phyloP scores from a whole-genome alignment of 1,284 basidiomycete genomes.

The Cutaneotrichosporon sp. region DNA sequence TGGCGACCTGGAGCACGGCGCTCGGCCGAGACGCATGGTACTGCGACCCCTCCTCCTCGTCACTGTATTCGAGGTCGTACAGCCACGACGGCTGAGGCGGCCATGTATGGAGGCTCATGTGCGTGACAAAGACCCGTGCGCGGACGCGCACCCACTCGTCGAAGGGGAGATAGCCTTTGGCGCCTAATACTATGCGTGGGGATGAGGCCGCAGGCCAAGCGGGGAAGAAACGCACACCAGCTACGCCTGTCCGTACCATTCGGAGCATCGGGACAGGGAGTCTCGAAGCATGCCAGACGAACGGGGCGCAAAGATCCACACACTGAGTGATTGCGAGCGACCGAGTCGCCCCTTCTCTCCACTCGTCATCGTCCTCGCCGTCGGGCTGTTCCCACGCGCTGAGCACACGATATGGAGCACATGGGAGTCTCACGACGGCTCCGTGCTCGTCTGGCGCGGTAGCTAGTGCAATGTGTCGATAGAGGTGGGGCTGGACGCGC shows the following conservation, averaged over 20 bases:
- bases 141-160: not conserved
- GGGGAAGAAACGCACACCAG: not conserved
- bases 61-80: conserved; percentile 10
- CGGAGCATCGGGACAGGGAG: not conserved
- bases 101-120: conserved; percentile 6
- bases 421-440: not conserved
- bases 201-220: not conserved
- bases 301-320: not conserved
- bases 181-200: not conserved
- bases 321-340: not conserved
- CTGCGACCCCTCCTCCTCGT: conserved; percentile 5
- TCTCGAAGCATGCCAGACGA: not conserved
- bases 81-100: conserved; percentile 5
- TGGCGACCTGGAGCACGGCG: conserved; percentile 5
- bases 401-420: conserved; percentile 1
- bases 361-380: not conserved
- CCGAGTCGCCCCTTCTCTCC: not conserved
- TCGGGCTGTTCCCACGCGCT: not conserved
- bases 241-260: not conserved
- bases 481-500: conserved; percentile 4
- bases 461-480: not conserved
- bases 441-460: not conserved
- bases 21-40: conserved; percentile 3
- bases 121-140: not conserved
- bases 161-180: not conserved